A percentile compares a stretch with the other conserved stretches of the same genome.
Evolutionary conservation across 164 flowering plant genomes (phyloP).

Genomic region (Chloranthus sessilifolius): DNA sequence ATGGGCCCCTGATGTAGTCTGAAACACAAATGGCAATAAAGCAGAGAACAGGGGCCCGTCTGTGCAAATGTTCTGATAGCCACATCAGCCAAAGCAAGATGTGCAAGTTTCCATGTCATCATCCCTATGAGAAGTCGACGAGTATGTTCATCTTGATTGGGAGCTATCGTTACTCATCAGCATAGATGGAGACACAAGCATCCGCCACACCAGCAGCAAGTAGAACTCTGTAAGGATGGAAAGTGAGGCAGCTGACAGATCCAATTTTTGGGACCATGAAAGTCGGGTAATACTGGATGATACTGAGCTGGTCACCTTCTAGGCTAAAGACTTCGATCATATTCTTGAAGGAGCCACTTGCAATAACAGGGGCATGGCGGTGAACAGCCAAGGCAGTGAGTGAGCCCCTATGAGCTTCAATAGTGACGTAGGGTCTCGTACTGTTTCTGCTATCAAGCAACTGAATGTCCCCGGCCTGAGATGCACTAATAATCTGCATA

Average conservation of each 20-base stretch:
- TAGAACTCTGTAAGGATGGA: slow-evolving; percentile 84
- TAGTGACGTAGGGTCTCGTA: slow-evolving; percentile 53
- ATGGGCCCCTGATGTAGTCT: no score
- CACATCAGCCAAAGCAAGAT: slow-evolving; percentile 3
- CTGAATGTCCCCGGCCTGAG: slow-evolving; percentile 90
- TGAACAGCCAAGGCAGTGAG: slow-evolving; percentile 90
- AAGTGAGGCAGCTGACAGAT: slow-evolving; percentile 83
- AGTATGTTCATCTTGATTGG: slow-evolving; percentile 42
- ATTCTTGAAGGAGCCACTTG: slow-evolving; percentile 93
- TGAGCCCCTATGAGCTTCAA: slow-evolving; percentile 83
- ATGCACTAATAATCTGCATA: slow-evolving; percentile 68
- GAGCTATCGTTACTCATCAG: slow-evolving; percentile 64
- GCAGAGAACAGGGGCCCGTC: slow-evolving; percentile 1
- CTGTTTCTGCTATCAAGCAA: slow-evolving; percentile 75
- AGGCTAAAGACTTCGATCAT: slow-evolving; percentile 78
- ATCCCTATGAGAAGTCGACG: neutral
- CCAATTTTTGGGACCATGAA: slow-evolving; percentile 96
- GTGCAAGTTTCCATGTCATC: slow-evolving; percentile 1
- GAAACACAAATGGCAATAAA: slow-evolving; percentile 8
- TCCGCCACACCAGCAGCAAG: slow-evolving; percentile 92
- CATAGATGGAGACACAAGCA: slow-evolving; percentile 72
- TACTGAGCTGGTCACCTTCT: slow-evolving; percentile 66
- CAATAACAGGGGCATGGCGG: slow-evolving; percentile 89
- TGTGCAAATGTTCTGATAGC: slow-evolving; percentile 6
- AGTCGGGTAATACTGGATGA: slow-evolving; percentile 56